Base-by-base conservation (phyloP, 805 yeast genomes). In the Candida xyloterini region DNA sequence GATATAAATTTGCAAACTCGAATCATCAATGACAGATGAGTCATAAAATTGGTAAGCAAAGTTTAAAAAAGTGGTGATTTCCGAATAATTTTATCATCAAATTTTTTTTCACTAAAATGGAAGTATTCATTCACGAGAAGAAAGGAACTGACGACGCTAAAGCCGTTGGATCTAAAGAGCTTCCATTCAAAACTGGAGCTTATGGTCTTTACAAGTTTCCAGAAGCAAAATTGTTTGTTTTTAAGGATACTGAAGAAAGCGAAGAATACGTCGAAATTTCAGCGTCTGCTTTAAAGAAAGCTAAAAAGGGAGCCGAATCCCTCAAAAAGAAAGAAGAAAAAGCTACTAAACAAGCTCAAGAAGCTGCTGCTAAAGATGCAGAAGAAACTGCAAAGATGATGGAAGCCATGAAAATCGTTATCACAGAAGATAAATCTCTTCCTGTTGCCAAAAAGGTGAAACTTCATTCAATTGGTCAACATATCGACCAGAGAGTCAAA, bases 221-320 rank as follows among this genome's bases (percentile, higher is more conserved):
- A 23, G 62, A 52, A 9, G 64, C 81, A 44, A 78, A 77, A 55
- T 59, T 84, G 27, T 67, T 74, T 30, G 76, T 83, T 27, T 79
- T 71, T 66, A 82, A 81, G 55, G 74, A 74, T 51, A 68, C 67
- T 27, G 87, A 77, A 46, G 84, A 75, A 35, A 55, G 53, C n/a
- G 79, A 66, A 48, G 79, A 66, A 22, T 91, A 76, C 60, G 76
- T 69, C 51, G 91, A 84, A 55, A 90, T 95, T 59, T 72, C 89
- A 13, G 88, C 96, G 5, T 81, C 95, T 38, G 97, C 96, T 6
- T 68, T 91, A 60, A 93, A 93, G 70, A 93, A 91, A 68, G 97
- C 98, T 54, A 87, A 86, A 66, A 93, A 93, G 65, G 97, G 96
- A 44, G 93, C 84, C 42, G 97, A 90, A 24, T 91, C 95, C 5